Evolutionary conservation across 2,329 filamentous ascomycete genomes (phyloP).

Genomic region (Knufia petricola): DNA sequence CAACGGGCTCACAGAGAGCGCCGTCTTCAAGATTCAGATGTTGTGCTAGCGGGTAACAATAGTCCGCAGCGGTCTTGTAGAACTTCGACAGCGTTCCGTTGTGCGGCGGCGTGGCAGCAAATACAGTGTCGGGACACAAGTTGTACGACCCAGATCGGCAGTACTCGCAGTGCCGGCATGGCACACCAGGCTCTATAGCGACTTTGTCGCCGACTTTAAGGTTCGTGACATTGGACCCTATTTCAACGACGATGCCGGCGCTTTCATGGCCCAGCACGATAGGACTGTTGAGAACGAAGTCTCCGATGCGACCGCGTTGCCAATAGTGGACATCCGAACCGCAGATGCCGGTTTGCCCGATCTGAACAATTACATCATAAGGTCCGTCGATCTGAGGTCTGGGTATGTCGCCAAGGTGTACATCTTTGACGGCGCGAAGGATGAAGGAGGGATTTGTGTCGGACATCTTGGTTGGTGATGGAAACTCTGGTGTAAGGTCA

Average conservation of each 20-base stretch:
- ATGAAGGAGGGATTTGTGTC: constrained; percentile 38
- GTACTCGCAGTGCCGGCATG: constrained; percentile 36
- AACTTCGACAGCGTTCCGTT: constrained; percentile 43
- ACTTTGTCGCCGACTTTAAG: constrained; percentile 38
- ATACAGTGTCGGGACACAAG: constrained; percentile 36
- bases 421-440: constrained; percentile 36
- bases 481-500: neutral
- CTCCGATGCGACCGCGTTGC: constrained; percentile 37
- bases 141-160: constrained; percentile 37
- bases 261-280: constrained; percentile 37
- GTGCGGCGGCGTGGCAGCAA: constrained; percentile 43
- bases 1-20: constrained; percentile 44
- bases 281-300: constrained; percentile 37
- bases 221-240: constrained; percentile 28
- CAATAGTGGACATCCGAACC: constrained; percentile 39
- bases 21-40: constrained; percentile 42
- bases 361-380: constrained; percentile 36
- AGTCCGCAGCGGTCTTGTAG: constrained; percentile 40
- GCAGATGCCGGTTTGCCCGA: constrained; percentile 41
- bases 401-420: constrained; percentile 37
- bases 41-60: constrained; percentile 38
- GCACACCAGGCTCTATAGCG: constrained; percentile 41
- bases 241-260: constrained; percentile 34
- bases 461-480: neutral
- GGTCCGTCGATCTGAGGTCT: constrained; percentile 31